Conservation (phyloP, 768 basidiomycete genomes). For the Russula emetica region DNA sequence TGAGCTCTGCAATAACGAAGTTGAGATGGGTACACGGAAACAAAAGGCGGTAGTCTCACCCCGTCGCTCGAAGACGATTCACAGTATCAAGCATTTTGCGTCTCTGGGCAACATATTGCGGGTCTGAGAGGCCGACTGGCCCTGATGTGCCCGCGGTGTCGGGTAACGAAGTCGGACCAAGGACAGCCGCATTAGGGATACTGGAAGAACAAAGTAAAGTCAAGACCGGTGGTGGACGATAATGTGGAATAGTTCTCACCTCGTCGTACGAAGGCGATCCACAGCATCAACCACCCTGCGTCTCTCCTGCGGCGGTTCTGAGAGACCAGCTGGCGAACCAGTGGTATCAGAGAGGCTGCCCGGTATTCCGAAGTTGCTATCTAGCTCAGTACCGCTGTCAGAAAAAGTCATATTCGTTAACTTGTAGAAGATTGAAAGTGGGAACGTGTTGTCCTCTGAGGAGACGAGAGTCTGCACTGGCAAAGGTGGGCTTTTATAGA, state of each 20-base stretch:
- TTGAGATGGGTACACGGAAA: background rate
- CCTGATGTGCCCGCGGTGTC: conserved; percentile 21
- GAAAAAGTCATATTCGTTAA: background rate
- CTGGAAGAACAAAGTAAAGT: background rate
- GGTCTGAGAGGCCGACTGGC: conserved; percentile 51
- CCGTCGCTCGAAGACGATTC: conserved; percentile 57
- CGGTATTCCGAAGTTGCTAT: background rate
- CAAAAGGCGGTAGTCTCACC: conserved; percentile 39
- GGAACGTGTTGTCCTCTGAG: background rate
- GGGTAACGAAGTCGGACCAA: conserved; percentile 59
- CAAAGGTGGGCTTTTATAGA: background rate
- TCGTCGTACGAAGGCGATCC: background rate
- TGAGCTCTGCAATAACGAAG: conserved; percentile 46
- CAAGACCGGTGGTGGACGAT: too few relatives aligned
- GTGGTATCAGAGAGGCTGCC: background rate
- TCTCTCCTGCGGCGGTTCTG: background rate
- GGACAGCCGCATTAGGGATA: conserved; percentile 65
- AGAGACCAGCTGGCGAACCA: background rate
- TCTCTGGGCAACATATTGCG: conserved; percentile 39
- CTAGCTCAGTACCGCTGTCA: background rate
- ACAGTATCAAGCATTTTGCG: conserved; percentile 54
- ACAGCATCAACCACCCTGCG: background rate
- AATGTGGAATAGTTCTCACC: background rate
- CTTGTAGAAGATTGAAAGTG: background rate
- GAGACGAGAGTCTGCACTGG: background rate